Evolutionary conservation across 495 filamentous ascomycete species (phyloP).

Genomic region (Pyronema domesticum): DNA sequence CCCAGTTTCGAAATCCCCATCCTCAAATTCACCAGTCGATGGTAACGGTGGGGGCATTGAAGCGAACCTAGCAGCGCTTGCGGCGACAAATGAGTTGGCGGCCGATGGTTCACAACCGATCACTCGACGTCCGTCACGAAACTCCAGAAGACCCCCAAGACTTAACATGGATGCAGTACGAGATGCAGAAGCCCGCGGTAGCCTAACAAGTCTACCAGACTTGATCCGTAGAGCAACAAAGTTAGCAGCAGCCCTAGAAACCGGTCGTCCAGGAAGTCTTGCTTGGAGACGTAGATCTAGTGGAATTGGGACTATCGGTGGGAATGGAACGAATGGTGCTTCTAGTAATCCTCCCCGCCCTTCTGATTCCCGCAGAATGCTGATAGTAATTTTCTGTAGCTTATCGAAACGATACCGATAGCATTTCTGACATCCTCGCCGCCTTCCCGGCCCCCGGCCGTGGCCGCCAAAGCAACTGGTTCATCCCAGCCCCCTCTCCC

Average conservation of each 20-base stretch:
- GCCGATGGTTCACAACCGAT: no score
- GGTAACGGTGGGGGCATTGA: no score
- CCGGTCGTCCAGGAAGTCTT: slow-evolving; percentile 44
- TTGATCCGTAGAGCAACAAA: slow-evolving; percentile 75
- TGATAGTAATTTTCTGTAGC: slow-evolving; percentile 18
- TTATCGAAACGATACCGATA: slow-evolving; percentile 32
- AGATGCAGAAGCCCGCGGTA: slow-evolving; percentile 64
- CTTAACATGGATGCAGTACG: slow-evolving; percentile 64
- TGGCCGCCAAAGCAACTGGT: slow-evolving; percentile 34
- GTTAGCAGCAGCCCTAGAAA: slow-evolving; percentile 74
- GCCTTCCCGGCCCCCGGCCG: slow-evolving; percentile 74
- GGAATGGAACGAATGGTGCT: background rate
- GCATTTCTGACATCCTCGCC: slow-evolving; percentile 77
- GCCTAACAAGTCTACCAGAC: slow-evolving; percentile 78
- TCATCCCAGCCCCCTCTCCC: background rate
- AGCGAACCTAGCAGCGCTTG: no score
- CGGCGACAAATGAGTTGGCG: no score
- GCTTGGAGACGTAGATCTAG: background rate
- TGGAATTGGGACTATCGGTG: background rate
- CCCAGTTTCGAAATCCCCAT: no score
- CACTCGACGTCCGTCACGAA: no score
- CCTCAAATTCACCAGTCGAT: no score
- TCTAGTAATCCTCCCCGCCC: background rate
- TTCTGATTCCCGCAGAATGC: background rate
- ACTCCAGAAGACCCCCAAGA: slow-evolving; percentile 31